A percentile compares a stretch with the other conserved stretches of the same genome.
Evolutionary conservation across 441 rosid species (phyloP).

Genomic region (Theobroma grandiflorum): DNA sequence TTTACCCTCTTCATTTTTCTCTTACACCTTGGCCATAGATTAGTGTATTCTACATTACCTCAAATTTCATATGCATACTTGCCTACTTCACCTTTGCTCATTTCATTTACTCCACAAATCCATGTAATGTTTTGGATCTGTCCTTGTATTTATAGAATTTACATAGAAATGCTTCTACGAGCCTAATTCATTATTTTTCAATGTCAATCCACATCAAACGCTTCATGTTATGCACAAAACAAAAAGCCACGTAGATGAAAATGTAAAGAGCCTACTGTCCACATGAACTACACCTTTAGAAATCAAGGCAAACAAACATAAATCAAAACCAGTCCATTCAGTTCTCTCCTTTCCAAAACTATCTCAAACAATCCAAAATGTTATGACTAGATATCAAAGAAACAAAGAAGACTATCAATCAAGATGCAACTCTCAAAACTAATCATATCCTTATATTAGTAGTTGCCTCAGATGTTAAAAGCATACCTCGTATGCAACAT

Average conservation of each 20-base stretch:
- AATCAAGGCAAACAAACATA: background rate
- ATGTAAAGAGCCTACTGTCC: background rate
- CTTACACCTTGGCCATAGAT: background rate
- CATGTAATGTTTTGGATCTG: background rate
- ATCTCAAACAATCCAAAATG: slow-evolving; percentile 1
- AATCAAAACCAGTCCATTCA: background rate
- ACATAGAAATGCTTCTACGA: slow-evolving; percentile 3
- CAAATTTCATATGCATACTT: background rate
- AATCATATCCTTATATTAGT: background rate
- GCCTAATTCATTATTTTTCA: background rate
- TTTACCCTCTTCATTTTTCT: background rate
- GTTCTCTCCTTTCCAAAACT: background rate
- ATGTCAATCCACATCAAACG: background rate
- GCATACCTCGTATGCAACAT: slow-evolving; percentile 73
- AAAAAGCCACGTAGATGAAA: background rate
- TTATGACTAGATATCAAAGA: background rate
- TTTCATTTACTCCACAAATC: background rate
- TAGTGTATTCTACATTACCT: background rate
- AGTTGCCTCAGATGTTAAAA: slow-evolving; percentile 17
- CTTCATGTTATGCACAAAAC: background rate
- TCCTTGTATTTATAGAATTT: slow-evolving; percentile 5
- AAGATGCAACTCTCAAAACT: slow-evolving; percentile 1
- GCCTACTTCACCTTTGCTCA: background rate
- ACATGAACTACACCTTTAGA: background rate
- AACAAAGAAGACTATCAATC: background rate